Conservation (phyloP, 176 grass and related monocot species). For the Ensete ventricosum region DNA sequence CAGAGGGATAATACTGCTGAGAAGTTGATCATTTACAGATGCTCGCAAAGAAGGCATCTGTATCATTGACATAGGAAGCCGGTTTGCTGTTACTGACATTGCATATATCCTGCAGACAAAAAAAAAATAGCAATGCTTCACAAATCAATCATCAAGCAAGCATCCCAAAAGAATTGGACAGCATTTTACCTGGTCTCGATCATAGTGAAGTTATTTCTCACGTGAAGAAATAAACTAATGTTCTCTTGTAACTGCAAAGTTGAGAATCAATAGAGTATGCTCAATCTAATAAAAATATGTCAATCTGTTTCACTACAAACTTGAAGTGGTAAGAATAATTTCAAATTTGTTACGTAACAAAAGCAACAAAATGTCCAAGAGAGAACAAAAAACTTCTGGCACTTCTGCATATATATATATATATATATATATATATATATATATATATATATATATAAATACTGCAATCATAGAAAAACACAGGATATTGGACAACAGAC, state of each 20-base stretch:
- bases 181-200: background rate
- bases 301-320: no score
- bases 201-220: background rate
- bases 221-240: background rate
- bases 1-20: background rate
- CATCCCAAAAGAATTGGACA: background rate
- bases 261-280: background rate
- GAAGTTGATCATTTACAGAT: background rate
- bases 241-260: background rate
- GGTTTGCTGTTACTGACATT: background rate
- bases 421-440: no score
- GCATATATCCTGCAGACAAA: background rate
- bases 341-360: no score
- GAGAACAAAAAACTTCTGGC: no score
- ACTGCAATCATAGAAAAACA: background rate
- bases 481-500: background rate
- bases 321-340: no score
- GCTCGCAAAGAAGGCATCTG: background rate
- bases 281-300: no score
- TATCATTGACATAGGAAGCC: background rate
- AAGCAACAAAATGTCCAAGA: no score
- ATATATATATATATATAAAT: no score
- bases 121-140: background rate
- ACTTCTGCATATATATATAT: no score
- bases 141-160: background rate